Evolutionary conservation across 768 basidiomycete genomes (phyloP), one percentile per base, ranked within the genome.

Genomic region (Neoboletus brunneissimus): DNA sequence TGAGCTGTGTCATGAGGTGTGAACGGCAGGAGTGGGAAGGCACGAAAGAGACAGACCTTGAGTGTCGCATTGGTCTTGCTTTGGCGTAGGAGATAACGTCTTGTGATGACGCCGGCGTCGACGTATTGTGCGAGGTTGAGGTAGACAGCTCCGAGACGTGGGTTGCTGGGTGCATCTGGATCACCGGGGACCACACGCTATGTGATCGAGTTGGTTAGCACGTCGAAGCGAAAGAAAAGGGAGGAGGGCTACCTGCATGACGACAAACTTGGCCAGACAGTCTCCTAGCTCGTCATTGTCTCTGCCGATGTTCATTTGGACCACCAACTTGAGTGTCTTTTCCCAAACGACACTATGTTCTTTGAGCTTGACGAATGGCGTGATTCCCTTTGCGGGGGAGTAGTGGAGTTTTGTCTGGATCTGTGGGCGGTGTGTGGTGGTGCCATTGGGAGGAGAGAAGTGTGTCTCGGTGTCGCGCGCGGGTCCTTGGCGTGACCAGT

Each of bases 1-100:
- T 82, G 10, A 91, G 75, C 82, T 88, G 60, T 32, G 41, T 48
- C 34, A 41, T 45, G 51, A 38, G 9, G 16, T 16, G 25, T 64
- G n/a, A 60, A 23, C 22, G 2, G 18, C 16, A 44, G 13, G 25
- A n/a, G 23, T 5, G 25, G 15, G 35, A 25, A 9, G 8, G 25
- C 43, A 32, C 7, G n/a, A 4, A 3, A 10, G 18, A 50, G 38
- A 46, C 45, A 44, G 43, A 88, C 86, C 77, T 87, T 87, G 47
- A 92, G 75, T 7, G 85, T 87, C 1, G 90, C 88, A 61, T 92
- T 92, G 38, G 84, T 89, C 72, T 88, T 89, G 62, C 86, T 89
- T 62, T 88, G 81, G 47, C 82, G 76, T 6, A 91, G 72, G 8
- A 90, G 76, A 69, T 89, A 88, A 7, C 82, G 76, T 18, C 90